A percentile compares a stretch with the other conserved stretches of the same genome.
Conservation (phyloP, 805 yeast species). For the Starmerella sp. region DNA sequence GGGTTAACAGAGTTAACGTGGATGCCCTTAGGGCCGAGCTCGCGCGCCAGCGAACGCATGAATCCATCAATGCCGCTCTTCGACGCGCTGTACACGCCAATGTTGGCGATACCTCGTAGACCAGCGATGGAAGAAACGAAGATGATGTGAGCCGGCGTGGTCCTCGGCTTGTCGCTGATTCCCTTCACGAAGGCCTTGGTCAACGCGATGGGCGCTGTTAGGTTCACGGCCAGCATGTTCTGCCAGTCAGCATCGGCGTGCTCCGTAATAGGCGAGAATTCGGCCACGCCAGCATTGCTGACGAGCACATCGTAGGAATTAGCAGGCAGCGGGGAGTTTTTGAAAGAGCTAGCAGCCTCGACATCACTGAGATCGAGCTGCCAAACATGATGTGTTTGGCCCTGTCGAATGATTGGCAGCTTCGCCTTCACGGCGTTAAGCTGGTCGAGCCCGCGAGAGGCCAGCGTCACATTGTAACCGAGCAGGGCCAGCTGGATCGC, state of each 20-base stretch:
- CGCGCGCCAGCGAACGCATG: conserved; percentile 47
- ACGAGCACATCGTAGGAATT: conserved; percentile 24
- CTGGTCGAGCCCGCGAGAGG: conserved; percentile 37
- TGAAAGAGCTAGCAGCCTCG: neutral
- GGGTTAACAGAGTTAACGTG: conserved; percentile 59
- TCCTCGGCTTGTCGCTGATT: conserved; percentile 26
- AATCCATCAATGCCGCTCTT: conserved; percentile 62
- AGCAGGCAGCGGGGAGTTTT: conserved; percentile 33
- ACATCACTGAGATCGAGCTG: conserved; percentile 15
- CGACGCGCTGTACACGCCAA: conserved; percentile 55
- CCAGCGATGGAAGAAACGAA: conserved; percentile 58
- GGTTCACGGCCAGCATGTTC: conserved; percentile 38
- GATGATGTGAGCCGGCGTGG: conserved; percentile 33
- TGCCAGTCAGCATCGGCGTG: conserved; percentile 33
- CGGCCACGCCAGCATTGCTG: conserved; percentile 51
- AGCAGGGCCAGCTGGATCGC: conserved; percentile 39
- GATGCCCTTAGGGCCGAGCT: conserved; percentile 41
- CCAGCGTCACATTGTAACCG: conserved; percentile 45
- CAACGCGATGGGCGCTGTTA: conserved; percentile 49
- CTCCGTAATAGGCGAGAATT: conserved; percentile 39
- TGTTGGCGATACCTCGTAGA: conserved; percentile 36
- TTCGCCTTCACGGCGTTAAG: conserved; percentile 27
- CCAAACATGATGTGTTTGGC: conserved; percentile 16
- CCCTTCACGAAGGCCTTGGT: conserved; percentile 41
- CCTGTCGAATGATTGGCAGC: conserved; percentile 11